A percentile compares a stretch with the other conserved stretches of the same genome.
phyloP scores from a whole-genome alignment of 306 rosid species.

The Abrus precatorius region DNA sequence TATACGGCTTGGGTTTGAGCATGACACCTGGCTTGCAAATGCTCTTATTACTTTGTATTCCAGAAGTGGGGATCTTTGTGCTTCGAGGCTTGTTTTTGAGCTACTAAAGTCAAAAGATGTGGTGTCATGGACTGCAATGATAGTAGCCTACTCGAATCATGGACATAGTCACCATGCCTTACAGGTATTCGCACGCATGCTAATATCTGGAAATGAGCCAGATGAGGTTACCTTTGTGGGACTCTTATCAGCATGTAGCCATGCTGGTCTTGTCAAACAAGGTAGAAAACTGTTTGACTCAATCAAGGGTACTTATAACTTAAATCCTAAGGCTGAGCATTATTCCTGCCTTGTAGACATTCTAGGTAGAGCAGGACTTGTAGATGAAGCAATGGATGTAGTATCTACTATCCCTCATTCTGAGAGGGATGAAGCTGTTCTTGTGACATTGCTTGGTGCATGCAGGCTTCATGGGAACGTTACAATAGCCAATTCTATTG shows the following conservation, averaged over 20 bases:
- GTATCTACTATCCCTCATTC: conserved; percentile 50
- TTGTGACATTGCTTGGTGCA: conserved; percentile 63
- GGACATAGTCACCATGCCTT: conserved; percentile 62
- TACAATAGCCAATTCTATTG: conserved; percentile 47
- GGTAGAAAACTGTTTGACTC: conserved; percentile 60
- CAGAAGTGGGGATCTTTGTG: conserved; percentile 58
- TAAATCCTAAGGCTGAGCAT: conserved; percentile 55
- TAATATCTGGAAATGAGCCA: conserved; percentile 52
- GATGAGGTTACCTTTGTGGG: conserved; percentile 59
- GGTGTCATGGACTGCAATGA: conserved; percentile 63
- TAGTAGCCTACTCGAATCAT: conserved; percentile 55
- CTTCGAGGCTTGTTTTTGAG: conserved; percentile 56
- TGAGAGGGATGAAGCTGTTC: conserved; percentile 59
- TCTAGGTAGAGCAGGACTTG: conserved; percentile 55
- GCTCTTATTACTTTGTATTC: conserved; percentile 58
- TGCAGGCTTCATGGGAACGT: conserved; percentile 53
- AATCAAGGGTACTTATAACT: conserved; percentile 46
- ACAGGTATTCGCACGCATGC: conserved; percentile 54
- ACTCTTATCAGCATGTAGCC: conserved; percentile 62
- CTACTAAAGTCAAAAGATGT: conserved; percentile 50
- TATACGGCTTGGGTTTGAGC: conserved; percentile 55
- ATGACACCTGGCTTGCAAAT: conserved; percentile 51
- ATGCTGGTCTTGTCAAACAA: conserved; percentile 60
- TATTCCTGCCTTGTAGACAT: conserved; percentile 59
- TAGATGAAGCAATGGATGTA: conserved; percentile 56